These are phyloP conservation scores for Acorus gramineus DNA, from an alignment of 106 monocot species.

Conservation along the genomic window DNA sequence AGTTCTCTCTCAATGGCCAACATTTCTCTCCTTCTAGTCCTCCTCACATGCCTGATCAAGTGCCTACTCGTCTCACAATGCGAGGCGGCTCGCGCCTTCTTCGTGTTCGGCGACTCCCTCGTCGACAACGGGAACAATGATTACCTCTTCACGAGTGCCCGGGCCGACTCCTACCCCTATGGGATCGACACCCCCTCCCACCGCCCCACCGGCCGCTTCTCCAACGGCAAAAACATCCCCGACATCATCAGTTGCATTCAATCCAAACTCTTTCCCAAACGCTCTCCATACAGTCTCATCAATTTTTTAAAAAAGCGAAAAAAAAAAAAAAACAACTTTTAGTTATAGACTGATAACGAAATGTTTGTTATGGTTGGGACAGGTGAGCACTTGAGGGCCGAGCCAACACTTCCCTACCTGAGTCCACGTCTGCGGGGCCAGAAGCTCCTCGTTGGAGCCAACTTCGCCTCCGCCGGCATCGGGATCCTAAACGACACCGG, in stretches of 20 bases:
- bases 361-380: too few relatives aligned
- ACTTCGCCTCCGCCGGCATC: conserved; percentile 50
- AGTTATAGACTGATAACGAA: too few relatives aligned
- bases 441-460: conserved; percentile 27
- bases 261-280: too few relatives aligned
- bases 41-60: background rate
- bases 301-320: too few relatives aligned
- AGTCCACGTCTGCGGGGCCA: conserved; percentile 19
- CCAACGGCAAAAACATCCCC: conserved; percentile 75
- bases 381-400: conserved; percentile 5
- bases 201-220: conserved; percentile 69
- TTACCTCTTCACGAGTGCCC: conserved; percentile 58
- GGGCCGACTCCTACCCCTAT: conserved; percentile 70
- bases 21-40: conserved; percentile 6
- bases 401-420: conserved; percentile 32
- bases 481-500: conserved; percentile 53
- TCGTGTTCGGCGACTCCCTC: conserved; percentile 83
- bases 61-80: too few relatives aligned
- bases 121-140: conserved; percentile 94
- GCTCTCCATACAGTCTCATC: too few relatives aligned
- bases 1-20: background rate
- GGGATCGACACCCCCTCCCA: conserved; percentile 68
- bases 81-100: conserved; percentile 57
- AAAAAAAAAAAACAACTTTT: too few relatives aligned
- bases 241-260: conserved; percentile 59